Evolutionary conservation across 495 filamentous ascomycete genomes (phyloP), one percentile per base, ranked within the genome.

Genomic region (Penicillium soppii): DNA sequence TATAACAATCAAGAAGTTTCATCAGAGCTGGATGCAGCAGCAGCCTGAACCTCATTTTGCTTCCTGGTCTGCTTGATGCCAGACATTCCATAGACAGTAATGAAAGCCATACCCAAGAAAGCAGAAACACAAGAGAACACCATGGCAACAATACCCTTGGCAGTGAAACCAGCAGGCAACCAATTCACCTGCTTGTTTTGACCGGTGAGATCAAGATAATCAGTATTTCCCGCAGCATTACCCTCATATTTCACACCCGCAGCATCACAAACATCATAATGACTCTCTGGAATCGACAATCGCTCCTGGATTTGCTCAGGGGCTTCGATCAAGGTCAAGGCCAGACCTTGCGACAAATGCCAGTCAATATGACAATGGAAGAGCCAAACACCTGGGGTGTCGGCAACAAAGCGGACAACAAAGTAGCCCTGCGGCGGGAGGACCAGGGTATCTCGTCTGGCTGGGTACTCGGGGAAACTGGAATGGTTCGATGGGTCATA

Each of bases 181-280:
- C 74, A 78, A 0, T 56, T 62, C 0, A 85, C 81, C 9, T 79
- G 67, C 17, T 39, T 66, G 41, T 82, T 86, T 58, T 83, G 73
- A 5, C 88, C 88, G 0, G 53, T 67, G 9, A 95, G 67, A 58
- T 92, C 81, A 3, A 91, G 66, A 13, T 81, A 67, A 57, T 95
- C 69, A 0, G 77, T 79, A 53, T 91, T 90, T 0, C 79, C 90
- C 0, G 88, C 90, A 0, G 90, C 90, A 61, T 95, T 95, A 3
- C 90, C 90, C 3, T 55, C 63, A 0, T 68, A 82, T 0, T 80
- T 60, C 1, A 59, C 46, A 7, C 58, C 57, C 5, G 50, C 54
- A 1, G 67, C 77, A n/a, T 67, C 63, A 62, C 90, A 95, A n/a
- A 67, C 80, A 3, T 79, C 71, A 17, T 77, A 63, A 50, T 91